Evolutionary conservation across 2,329 filamentous ascomycete species (phyloP), one percentile per base, ranked within the genome.

Genomic region (Pseudogymnoascus sp.): DNA sequence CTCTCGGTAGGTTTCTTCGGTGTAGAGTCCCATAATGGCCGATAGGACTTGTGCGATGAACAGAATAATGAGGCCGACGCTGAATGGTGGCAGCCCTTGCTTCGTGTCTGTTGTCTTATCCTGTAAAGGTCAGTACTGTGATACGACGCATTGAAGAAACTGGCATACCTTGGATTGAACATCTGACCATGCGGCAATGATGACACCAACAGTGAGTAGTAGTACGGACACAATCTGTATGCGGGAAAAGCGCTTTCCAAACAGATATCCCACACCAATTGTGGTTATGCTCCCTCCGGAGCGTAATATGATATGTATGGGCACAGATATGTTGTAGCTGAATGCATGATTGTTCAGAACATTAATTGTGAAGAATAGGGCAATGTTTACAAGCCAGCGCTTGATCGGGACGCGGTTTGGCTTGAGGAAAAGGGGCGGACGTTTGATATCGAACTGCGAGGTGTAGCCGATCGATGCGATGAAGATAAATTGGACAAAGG

Each of bases 331-430:
- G 69, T 92, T 88, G 77, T 97, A 99, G 66, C 91, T 93, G 75
- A 99, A 99, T 5, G 93, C 95, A 80, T 93, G 93, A 71, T 99
- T 99, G 77, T 99, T 99, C 72, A 99, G 78, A 63, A 97, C 86
- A 71, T 97, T 99, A 76, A 99, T 95, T 65, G 84, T 84, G 74
- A 96, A 95, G 77, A 97, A 97, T 69, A 97, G 84, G 3, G 89
- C 79, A 43, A 96, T 96, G 72, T 96, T 97, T 71, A 93, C 80
- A 59, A 90, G 73, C 93, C 95, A 97, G 72, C 91, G 89, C 58
- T 82, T 82, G 62, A 97, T 79, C 0, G 95, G 95, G 3, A 97
- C 91, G 60, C 85, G 86, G 67, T 93, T 92, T 16, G 84, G 84
- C 63, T 84, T 85, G 49, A 97, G 75, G 70, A 90, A 93, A 66